Conservation (phyloP, 2,329 filamentous ascomycete genomes). For the Thermothelomyces thermophilus region DNA sequence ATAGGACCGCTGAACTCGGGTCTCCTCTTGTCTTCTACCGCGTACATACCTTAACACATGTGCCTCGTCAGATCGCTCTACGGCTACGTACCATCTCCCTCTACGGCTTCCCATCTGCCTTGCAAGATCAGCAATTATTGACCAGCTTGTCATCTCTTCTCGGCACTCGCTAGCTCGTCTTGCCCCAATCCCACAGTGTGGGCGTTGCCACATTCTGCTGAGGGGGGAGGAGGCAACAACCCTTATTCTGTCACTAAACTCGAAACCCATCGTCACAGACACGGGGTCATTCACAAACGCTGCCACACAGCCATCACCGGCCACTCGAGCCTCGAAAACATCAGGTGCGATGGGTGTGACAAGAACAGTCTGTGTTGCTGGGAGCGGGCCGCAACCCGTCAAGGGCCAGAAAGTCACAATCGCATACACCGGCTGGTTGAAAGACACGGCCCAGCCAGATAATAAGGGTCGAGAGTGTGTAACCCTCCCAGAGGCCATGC, state of each 20-base stretch:
- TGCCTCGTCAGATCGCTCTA: too few species aligned
- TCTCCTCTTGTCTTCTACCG: too few species aligned
- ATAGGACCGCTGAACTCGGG: too few species aligned
- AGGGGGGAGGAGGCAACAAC: not conserved
- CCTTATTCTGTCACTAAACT: too few species aligned
- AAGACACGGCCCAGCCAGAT: constrained; percentile 54
- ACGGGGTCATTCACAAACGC: too few species aligned
- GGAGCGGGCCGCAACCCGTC: constrained; percentile 55
- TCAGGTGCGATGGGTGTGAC: constrained; percentile 59
- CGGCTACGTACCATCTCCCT: too few species aligned
- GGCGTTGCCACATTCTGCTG: not conserved
- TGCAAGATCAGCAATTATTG: not conserved
- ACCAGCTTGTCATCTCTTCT: not conserved
- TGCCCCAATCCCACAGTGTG: not conserved
- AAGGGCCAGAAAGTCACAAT: constrained; percentile 72
- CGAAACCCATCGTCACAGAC: too few species aligned
- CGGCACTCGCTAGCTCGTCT: not conserved
- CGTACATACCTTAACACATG: too few species aligned
- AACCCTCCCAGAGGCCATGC: not conserved
- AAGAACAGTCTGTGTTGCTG: constrained; percentile 57
- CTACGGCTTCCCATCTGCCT: too few species aligned
- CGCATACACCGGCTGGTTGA: constrained; percentile 85
- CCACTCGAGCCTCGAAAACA: too few species aligned
- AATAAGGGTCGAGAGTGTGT: constrained; percentile 63
- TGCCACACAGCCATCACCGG: too few species aligned